phyloP scores from a whole-genome alignment of 2,329 filamentous ascomycete genomes.

The Alternaria longipes region DNA sequence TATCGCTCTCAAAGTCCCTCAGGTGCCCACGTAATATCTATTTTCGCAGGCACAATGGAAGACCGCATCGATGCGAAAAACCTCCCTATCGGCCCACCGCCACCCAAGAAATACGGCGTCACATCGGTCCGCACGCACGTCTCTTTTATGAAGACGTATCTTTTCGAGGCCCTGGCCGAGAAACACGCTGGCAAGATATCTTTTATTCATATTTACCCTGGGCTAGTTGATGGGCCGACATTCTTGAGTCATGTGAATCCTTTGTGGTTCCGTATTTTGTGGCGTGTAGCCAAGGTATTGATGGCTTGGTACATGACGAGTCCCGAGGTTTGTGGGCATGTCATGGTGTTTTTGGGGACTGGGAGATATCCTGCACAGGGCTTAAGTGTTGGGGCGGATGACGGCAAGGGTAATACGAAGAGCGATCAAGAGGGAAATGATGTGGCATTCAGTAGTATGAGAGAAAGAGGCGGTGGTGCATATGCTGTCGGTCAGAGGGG shows the following conservation, averaged over 20 bases:
- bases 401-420: constrained; percentile 13
- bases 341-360: too few relatives aligned
- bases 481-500: constrained; percentile 37
- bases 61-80: constrained; percentile 33
- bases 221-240: constrained; percentile 43
- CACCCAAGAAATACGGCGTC: constrained; percentile 33
- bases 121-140: constrained; percentile 39
- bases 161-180: constrained; percentile 38
- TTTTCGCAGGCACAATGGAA: constrained; percentile 46
- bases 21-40: constrained; percentile 44
- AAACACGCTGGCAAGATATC: constrained; percentile 35
- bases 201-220: constrained; percentile 46
- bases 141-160: constrained; percentile 46
- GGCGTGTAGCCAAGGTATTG: constrained; percentile 32
- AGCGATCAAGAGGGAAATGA: background rate
- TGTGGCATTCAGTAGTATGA: constrained; percentile 31
- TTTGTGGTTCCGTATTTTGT: constrained; percentile 42
- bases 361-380: too few relatives aligned
- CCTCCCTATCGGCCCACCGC: constrained; percentile 40
- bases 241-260: constrained; percentile 38
- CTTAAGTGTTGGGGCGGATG: constrained; percentile 10
- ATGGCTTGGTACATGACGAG: too few relatives aligned
- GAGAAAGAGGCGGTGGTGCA: constrained; percentile 36
- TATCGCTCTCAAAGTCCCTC: constrained; percentile 25
- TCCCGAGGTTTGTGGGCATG: too few relatives aligned